Base-by-base conservation (phyloP, 805 yeast species). In the Hanseniaspora osmophila region DNA sequence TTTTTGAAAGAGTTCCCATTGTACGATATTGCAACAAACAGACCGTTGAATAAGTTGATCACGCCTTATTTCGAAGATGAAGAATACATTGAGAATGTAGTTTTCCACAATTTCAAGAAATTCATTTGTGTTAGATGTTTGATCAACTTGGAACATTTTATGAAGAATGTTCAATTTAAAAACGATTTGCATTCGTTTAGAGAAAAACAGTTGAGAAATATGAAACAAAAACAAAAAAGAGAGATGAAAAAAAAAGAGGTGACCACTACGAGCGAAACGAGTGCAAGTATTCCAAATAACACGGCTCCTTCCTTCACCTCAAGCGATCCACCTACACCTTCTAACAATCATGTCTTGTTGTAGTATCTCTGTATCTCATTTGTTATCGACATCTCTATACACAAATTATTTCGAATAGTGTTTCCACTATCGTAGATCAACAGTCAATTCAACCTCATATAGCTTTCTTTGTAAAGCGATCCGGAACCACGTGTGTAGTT, bases 1-100 rank as follows among this genome's bases (percentile, higher is more conserved):
- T 45, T 45, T 32, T 39, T 45, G 22, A 37, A 39, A n/a, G 44
- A 45, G 17, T 45, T 45, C 30, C 48, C 48, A 5, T 15, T 45
- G 11, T 32, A 12, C 10, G 35, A 32, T 32, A 32, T n/a, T 11
- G 10, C 35, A 4, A 32, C 15, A 11, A 42, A 42, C 33, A 40
- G 30, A 12, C 15, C 37, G 13, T 11, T 45, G 17, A 37, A 37
- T 6, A 30, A 37, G 2, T 18, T 41, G 19, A 7, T 37, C 13
- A 30, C 18, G 2, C 37, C 35, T 6, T 32, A 32, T 32, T 32
- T 12, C 10, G 37, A 41, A 41, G 15, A 41, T 13, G 30, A 30
- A 10, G 33, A 27, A 13, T 22, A 40, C 11, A 40, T 32, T 12
- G 15, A 32, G 6, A n/a, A 32, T 32, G 10, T 32, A 3, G 5